Conservation (phyloP, 441 rosid genomes). For the Theobroma grandiflorum region DNA sequence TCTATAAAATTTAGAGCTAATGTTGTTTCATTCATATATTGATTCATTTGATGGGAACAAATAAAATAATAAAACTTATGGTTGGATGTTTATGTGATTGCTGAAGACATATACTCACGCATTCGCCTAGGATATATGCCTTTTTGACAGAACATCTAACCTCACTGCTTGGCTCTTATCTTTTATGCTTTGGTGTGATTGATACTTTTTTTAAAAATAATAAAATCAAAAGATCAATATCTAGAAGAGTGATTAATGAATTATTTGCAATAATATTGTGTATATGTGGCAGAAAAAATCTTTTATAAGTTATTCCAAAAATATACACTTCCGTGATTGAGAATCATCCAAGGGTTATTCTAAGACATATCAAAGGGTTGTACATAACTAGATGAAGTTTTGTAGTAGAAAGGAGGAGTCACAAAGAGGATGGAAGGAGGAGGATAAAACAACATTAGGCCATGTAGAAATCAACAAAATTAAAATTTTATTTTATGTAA, state of each 20-base stretch:
- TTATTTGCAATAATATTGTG: not conserved
- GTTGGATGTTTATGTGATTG: not conserved
- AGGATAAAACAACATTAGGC: not conserved
- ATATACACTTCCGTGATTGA: not conserved
- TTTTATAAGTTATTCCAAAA: not conserved
- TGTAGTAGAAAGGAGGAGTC: not conserved
- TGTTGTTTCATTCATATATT: not conserved
- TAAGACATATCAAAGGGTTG: not conserved
- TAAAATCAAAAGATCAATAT: not conserved
- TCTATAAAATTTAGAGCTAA: conserved; percentile 12
- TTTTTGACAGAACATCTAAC: not conserved
- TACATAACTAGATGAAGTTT: not conserved
- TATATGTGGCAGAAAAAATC: not conserved
- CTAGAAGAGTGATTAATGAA: not conserved
- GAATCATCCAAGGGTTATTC: not conserved
- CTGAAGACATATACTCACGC: not conserved
- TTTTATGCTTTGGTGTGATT: conserved; percentile 5
- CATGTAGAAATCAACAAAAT: not conserved
- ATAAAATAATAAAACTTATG: not conserved
- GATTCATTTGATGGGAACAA: conserved; percentile 5
- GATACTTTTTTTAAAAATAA: not conserved
- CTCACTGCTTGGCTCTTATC: not conserved
- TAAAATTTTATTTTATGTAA: not conserved
- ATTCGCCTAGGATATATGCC: not conserved
- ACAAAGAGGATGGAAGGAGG: not conserved